A percentile compares a stretch with the other conserved stretches of the same genome.
phyloP scores from a whole-genome alignment of 345 rosid genomes.

The Salix arbutifolia region DNA sequence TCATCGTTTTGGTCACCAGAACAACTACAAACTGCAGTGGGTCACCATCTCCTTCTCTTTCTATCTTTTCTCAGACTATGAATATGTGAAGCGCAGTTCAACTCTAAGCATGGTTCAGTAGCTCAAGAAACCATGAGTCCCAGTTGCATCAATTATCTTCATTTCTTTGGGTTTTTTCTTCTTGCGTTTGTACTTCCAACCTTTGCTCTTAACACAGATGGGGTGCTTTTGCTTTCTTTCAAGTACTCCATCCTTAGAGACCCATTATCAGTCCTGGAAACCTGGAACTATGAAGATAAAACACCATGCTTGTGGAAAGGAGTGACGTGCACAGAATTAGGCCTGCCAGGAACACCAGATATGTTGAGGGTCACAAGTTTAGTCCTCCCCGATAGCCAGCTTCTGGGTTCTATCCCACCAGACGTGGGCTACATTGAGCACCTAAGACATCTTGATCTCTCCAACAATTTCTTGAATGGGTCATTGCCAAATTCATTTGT shows the following conservation, averaged over 20 bases:
- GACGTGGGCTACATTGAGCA: constrained; percentile 47
- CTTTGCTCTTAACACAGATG: constrained; percentile 57
- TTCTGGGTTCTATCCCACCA: constrained; percentile 54
- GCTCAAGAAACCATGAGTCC: constrained; percentile 29
- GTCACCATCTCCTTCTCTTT: constrained; percentile 44
- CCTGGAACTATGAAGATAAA: constrained; percentile 64
- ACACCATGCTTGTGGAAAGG: constrained; percentile 76
- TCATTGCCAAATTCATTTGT: constrained; percentile 51
- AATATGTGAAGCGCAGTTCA: background rate
- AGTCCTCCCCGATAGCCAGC: constrained; percentile 48
- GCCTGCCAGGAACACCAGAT: constrained; percentile 37
- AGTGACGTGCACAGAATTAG: constrained; percentile 50
- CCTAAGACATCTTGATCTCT: constrained; percentile 59
- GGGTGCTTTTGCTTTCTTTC: constrained; percentile 57
- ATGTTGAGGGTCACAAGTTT: constrained; percentile 59
- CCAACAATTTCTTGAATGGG: constrained; percentile 62
- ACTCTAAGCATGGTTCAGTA: background rate
- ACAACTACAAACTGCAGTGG: constrained; percentile 55
- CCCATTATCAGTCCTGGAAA: constrained; percentile 49
- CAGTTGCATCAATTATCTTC: constrained; percentile 13
- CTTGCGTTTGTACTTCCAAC: constrained; percentile 31
- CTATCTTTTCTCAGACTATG: background rate
- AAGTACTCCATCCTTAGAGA: constrained; percentile 62
- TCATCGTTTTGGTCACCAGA: constrained; percentile 56
- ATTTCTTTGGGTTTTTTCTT: constrained; percentile 21